Conservation (phyloP, 2,329 filamentous ascomycete genomes). For the Verticillium longisporum region DNA sequence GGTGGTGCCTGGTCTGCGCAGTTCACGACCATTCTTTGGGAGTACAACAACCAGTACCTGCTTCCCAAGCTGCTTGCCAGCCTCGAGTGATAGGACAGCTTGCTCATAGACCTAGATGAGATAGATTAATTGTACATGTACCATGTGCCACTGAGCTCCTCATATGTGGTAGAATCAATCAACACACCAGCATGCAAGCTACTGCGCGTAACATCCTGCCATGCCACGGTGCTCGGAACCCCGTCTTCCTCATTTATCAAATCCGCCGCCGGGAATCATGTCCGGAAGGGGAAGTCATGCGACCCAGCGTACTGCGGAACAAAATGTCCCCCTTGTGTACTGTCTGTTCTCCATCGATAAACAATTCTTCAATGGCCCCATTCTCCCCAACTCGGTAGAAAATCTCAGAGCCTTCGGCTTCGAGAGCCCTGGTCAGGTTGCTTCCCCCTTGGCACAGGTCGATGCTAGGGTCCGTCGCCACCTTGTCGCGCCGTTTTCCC, state of each 20-base stretch:
- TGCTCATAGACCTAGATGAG: neutral
- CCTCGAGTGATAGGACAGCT: neutral
- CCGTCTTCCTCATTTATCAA: neutral
- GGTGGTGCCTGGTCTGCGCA: slow-evolving; percentile 24
- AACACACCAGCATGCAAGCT: neutral
- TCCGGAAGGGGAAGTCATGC: neutral
- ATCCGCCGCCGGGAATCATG: neutral
- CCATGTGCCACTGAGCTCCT: neutral
- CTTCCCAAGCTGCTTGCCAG: slow-evolving; percentile 18
- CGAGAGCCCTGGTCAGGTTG: too few relatives aligned
- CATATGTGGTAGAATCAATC: neutral
- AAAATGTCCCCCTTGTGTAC: neutral
- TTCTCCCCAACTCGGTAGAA: neutral
- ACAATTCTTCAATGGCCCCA: too few relatives aligned
- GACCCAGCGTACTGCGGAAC: neutral
- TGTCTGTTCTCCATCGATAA: too few relatives aligned
- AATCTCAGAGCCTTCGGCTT: neutral
- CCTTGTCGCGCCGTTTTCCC: neutral
- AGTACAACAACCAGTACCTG: slow-evolving; percentile 20
- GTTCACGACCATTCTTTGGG: slow-evolving; percentile 24
- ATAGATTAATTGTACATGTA: neutral
- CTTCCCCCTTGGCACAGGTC: too few relatives aligned
- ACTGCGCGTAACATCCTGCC: neutral
- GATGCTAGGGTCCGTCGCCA: neutral
- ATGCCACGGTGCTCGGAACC: neutral